Evolutionary conservation across 2,329 filamentous ascomycete species (phyloP).

Genomic region (Stagonosporopsis rhizophila): DNA sequence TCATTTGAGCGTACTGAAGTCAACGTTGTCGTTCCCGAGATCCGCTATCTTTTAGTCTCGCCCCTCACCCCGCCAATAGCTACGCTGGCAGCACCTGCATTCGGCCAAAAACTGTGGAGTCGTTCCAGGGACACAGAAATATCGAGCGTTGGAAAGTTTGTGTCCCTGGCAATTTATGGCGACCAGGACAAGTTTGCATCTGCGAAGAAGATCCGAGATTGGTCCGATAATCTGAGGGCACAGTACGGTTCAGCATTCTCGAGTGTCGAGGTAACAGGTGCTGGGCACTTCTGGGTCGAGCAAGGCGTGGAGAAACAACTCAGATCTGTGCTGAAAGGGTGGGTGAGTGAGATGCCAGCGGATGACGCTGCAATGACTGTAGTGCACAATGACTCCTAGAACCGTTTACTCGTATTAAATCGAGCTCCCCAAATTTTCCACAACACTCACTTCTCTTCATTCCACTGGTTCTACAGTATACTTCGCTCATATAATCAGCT

Average conservation of each 20-base stretch:
- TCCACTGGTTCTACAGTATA: neutral
- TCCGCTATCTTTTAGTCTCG: slow-evolving; percentile 56
- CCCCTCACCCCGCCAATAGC: slow-evolving; percentile 56
- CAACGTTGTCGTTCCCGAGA: slow-evolving; percentile 26
- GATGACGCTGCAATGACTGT: neutral
- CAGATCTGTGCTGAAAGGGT: slow-evolving; percentile 50
- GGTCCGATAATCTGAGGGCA: slow-evolving; percentile 64
- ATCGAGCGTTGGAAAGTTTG: slow-evolving; percentile 34
- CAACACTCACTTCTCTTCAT: neutral
- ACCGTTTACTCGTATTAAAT: neutral
- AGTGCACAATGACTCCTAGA: neutral
- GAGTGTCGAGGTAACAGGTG: slow-evolving; percentile 55
- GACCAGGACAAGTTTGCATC: slow-evolving; percentile 77
- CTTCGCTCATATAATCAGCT: neutral
- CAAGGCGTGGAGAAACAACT: slow-evolving; percentile 49
- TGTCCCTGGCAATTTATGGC: slow-evolving; percentile 75
- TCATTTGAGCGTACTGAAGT: slow-evolving; percentile 13
- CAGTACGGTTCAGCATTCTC: slow-evolving; percentile 43
- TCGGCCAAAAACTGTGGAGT: slow-evolving; percentile 41
- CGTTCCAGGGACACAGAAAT: slow-evolving; percentile 18
- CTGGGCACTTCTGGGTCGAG: slow-evolving; percentile 61
- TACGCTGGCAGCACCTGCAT: slow-evolving; percentile 40
- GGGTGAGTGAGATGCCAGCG: slow-evolving; percentile 43
- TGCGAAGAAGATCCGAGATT: slow-evolving; percentile 68
- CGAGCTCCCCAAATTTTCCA: too few species aligned